Base-by-base conservation (phyloP, 1,284 basidiomycete genomes). In the Lentinus polychrous region DNA sequence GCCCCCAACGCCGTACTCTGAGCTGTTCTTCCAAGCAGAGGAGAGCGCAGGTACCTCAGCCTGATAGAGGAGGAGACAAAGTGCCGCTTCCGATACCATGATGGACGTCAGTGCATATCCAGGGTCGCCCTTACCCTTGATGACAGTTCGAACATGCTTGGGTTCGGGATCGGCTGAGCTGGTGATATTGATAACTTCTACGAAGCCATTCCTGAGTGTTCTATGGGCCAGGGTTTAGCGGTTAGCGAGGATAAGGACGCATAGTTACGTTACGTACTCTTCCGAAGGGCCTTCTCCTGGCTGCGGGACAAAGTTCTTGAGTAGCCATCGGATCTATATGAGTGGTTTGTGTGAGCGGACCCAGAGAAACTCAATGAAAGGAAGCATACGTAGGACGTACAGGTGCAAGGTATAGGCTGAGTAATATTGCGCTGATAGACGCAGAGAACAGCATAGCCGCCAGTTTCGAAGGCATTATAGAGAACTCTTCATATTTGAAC, bases 401-500 rank as follows among this genome's bases (percentile, higher is more conserved):
- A 12, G 75, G 74, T 34, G 62, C 55, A 18, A 74, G 49, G 6
- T 58, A 46, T 8, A 78, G 40, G 34, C 69, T 46, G 6, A 71
- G 53, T 5, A 52, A 20, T 5, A 23, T 34, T 14, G 75, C 27
- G 2, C 66, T 54, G 7, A 79, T 54, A 3, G 58, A 55, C 2
- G 74, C 35, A 15, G 70, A 72, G 18, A 73, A 55, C 0, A 78
- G 18, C 11, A 76, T 51, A 1, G 78, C 74, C 20, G 66, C 64
- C 12, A 83, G 20, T 18, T 61, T 62, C 45, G 67, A 72, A 3
- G 69, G 60, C 45, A 71, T 68, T 1, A 66, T 66, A 52, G 78
- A 22, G 48, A 86, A 88, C 65, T 94, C 91, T 43, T 81, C 76
- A 61, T 94, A 94, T 27, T 68, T 68, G 68, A 93, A 90, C 2